phyloP scores from a whole-genome alignment of 1,284 basidiomycete genomes.

The Schizophyllum commune region DNA sequence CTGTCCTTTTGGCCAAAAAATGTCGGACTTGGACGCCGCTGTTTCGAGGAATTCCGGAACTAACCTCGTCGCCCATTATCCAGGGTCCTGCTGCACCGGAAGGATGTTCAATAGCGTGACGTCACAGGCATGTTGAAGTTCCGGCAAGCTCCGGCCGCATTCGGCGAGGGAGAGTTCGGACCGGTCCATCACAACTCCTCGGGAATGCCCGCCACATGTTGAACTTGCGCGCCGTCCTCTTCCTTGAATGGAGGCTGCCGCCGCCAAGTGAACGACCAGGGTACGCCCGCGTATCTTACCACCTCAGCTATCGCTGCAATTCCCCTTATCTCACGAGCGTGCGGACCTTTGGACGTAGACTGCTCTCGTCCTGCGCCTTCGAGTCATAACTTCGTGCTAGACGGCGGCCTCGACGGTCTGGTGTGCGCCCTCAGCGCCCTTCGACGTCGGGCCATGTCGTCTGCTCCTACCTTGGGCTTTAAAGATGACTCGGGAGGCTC shows the following conservation, averaged over 20 bases:
- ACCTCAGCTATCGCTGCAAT: too few relatives aligned
- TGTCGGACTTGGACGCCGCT: too few relatives aligned
- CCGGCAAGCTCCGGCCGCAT: not conserved
- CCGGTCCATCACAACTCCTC: not conserved
- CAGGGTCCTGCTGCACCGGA: too few relatives aligned
- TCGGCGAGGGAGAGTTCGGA: not conserved
- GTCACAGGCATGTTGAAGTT: not conserved
- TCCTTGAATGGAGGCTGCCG: not conserved
- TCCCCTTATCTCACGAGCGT: too few relatives aligned
- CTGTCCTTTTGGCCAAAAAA: too few relatives aligned
- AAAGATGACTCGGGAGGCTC: not conserved
- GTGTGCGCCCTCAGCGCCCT: not conserved
- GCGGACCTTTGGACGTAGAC: not conserved
- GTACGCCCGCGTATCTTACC: too few relatives aligned
- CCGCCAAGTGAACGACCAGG: too few relatives aligned
- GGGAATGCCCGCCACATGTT: not conserved
- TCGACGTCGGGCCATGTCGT: not conserved
- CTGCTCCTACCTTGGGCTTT: not conserved
- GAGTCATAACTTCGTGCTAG: not conserved
- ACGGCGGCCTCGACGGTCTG: not conserved
- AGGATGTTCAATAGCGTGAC: too few relatives aligned
- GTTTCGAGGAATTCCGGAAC: too few relatives aligned
- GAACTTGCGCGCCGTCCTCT: not conserved
- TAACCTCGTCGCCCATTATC: too few relatives aligned
- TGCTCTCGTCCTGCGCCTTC: not conserved